Base-by-base conservation (phyloP, 257 asterid species). In the Solanum pimpinellifolium region DNA sequence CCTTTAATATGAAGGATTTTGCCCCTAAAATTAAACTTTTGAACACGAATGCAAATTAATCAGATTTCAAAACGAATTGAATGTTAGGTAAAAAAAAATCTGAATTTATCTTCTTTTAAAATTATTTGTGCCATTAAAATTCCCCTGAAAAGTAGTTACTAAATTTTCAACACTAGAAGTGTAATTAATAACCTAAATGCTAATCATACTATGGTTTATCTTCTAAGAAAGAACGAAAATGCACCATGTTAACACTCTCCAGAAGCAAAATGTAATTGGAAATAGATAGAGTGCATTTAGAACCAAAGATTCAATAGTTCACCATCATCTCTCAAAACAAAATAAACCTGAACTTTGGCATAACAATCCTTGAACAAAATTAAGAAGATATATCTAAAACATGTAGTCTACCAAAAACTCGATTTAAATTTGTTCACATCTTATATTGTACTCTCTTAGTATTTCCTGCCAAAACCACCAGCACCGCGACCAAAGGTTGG, bases 391-490 rank as follows among this genome's bases (percentile, higher is more conserved):
- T 31, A 72, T 72, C 46, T 47, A 49, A 29, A 52, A 81, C 85
- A 81, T 49, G 42, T 81, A 81, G 65, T 31, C 69, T 49, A 49
- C 69, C 85, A 81, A 81, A 81, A 81, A 20, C 68, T 81, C 31
- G 2, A 8, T 52, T 81, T 81, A 81, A 20, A 81, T 49, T 49
- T 81, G 85, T 29, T 81, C 76, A 56, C 20, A 41, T 49, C 41
- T 21, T 39, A 60, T 21, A 21, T 25, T 25, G 70, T 44, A 14
- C 27, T 4, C 27, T 4, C 52, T 89, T 84, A 90, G 80, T 90
- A 90, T 83, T 89, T 91, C 87, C 86, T 88, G 47, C 41, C 90
- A 88, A 73, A 85, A 85, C 91, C 93, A 49, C 91, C 90, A 60
- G 76, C 88, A 49, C 91, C 92, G 35, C 91, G 90, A 29, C 92